Evolutionary conservation across 306 rosid species (phyloP), one percentile per base, ranked within the genome.

Genomic region (Castanea sativa): DNA sequence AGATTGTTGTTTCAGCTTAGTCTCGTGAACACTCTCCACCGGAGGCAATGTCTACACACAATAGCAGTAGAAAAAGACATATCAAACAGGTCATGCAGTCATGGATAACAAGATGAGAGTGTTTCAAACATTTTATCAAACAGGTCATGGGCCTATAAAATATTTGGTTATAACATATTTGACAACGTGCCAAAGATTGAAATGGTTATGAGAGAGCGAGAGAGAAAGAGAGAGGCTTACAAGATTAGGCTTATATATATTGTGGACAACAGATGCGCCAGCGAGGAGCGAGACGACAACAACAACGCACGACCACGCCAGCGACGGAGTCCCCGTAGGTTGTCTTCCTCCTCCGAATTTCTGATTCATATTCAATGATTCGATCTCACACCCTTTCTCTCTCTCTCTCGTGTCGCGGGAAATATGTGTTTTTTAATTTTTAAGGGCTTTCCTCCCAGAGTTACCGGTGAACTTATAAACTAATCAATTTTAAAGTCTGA

Each of bases 31-130:
- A 35, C 15, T 67, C 52, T 67, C 52, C 72, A 35, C 72, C 2
- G 72, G 52, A 67, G 72, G 72, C 72, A 67, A 67, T 9, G 72
- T 67, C 72, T 67, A 49, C 51, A 35, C 27, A 16, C 72, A 35
- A 16, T 19, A 32, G 72, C 4, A 10, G 27, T 35, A 8, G 49
- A 9, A 35, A 35, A 19, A 15, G 25, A 21, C 51, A 67, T 30
- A 65, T 6, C 20, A 32, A 30, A 63, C 16, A 63, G 19, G 69
- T 6, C 20, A 5, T 65, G 8, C n/a, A 41, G 45, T 3, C 5
- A 35, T 19, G 19, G 72, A 18, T 60, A 6, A 23, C 67, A 23
- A 59, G 67, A 23, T 23, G 2, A 12, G 5, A 20, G 49, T 65
- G 9, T 18, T 4, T 35, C 10, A 6, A 25, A 19, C 72, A 67